phyloP scores from a whole-genome alignment of 1,284 basidiomycete species.

The Baeospora myosura region DNA sequence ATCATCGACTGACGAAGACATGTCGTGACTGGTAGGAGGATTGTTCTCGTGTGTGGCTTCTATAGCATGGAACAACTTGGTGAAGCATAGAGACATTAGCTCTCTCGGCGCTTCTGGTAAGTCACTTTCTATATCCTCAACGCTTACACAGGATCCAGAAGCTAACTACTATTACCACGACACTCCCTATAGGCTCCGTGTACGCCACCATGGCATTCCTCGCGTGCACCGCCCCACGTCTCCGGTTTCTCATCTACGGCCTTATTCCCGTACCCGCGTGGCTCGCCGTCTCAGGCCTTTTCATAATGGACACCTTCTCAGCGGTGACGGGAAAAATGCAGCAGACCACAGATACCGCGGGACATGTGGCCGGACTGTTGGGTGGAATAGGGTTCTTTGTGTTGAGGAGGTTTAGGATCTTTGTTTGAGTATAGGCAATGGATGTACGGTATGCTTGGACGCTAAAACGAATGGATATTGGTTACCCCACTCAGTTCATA shows the following conservation, averaged over 20 bases:
- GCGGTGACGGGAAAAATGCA: slow-evolving; percentile 28
- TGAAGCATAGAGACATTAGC: slow-evolving; percentile 36
- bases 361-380: slow-evolving; percentile 74
- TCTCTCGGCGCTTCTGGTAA: slow-evolving; percentile 72
- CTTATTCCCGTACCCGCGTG: slow-evolving; percentile 83
- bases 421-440: no score
- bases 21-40: slow-evolving; percentile 26
- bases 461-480: no score
- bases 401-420: slow-evolving; percentile 24
- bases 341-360: slow-evolving; percentile 52
- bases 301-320: slow-evolving; percentile 64
- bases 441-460: no score
- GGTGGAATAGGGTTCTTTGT: slow-evolving; percentile 62
- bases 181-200: slow-evolving; percentile 50
- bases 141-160: neutral
- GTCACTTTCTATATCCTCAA: slow-evolving; percentile 14
- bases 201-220: slow-evolving; percentile 68
- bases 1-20: neutral
- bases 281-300: slow-evolving; percentile 68
- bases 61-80: slow-evolving; percentile 46
- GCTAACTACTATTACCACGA: slow-evolving; percentile 2
- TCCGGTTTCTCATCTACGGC: slow-evolving; percentile 74
- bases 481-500: no score
- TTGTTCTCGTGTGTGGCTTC: slow-evolving; percentile 55
- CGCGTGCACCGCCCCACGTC: slow-evolving; percentile 61